phyloP scores from a whole-genome alignment of 441 rosid genomes.

The Populus hybrid region DNA sequence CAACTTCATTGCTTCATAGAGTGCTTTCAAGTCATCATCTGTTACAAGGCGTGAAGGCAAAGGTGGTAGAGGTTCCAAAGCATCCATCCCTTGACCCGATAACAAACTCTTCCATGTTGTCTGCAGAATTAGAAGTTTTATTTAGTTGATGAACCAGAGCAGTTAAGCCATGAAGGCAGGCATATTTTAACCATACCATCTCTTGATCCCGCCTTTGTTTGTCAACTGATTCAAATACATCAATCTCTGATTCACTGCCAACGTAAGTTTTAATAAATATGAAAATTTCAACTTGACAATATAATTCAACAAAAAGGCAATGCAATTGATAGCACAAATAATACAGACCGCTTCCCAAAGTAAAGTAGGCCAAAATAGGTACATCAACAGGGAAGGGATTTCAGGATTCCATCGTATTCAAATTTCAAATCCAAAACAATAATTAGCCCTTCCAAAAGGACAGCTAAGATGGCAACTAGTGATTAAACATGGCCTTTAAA shows the following conservation, averaged over 20 bases:
- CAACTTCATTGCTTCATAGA: slow-evolving; percentile 64
- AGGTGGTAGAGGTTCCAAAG: slow-evolving; percentile 44
- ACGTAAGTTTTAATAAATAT: slow-evolving; percentile 5
- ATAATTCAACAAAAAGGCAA: slow-evolving; percentile 1
- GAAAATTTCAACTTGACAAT: slow-evolving; percentile 4
- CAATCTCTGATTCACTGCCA: slow-evolving; percentile 88
- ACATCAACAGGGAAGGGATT: background rate
- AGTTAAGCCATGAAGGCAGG: slow-evolving; percentile 10
- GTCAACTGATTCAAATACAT: slow-evolving; percentile 82
- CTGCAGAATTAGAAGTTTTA: slow-evolving; percentile 40
- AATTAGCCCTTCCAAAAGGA: background rate
- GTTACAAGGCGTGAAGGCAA: slow-evolving; percentile 86
- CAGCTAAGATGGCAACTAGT: background rate
- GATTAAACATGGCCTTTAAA: background rate
- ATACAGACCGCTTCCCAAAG: background rate
- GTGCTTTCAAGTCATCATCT: slow-evolving; percentile 66
- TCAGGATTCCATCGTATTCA: background rate
- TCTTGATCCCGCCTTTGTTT: slow-evolving; percentile 67
- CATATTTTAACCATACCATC: slow-evolving; percentile 45
- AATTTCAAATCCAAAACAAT: background rate
- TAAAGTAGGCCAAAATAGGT: too few species aligned
- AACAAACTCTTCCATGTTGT: slow-evolving; percentile 70
- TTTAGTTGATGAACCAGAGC: background rate
- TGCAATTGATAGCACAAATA: background rate
- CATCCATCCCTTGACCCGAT: slow-evolving; percentile 40